These are phyloP conservation scores for Pisolithus orientalis DNA, from an alignment of 768 basidiomycete genomes.

Conservation along the genomic window DNA sequence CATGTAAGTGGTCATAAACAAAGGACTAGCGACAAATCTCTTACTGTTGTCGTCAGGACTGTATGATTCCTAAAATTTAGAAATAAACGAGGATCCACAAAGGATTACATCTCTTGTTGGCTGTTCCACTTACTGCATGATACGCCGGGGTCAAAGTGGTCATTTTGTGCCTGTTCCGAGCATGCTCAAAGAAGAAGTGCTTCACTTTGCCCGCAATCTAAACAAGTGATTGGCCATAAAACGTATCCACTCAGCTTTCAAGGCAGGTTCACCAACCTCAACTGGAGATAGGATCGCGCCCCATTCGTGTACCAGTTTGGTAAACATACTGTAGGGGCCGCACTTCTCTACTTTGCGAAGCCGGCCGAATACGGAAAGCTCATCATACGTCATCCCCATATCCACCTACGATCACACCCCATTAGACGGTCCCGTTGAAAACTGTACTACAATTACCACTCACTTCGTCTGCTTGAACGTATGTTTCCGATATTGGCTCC, in stretches of 20 bases:
- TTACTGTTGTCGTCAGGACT: slow-evolving; percentile 94
- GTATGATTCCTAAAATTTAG: slow-evolving; percentile 70
- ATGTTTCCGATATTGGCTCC: slow-evolving; percentile 90
- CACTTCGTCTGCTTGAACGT: slow-evolving; percentile 95
- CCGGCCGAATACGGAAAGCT: slow-evolving; percentile 88
- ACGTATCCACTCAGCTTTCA: not conserved
- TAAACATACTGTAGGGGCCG: slow-evolving; percentile 96
- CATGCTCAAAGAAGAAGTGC: slow-evolving; percentile 93
- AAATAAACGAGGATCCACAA: not conserved
- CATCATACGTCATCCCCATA: slow-evolving; percentile 99
- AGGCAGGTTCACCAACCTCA: slow-evolving; percentile 45
- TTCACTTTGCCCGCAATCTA: slow-evolving; percentile 98
- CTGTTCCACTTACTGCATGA: slow-evolving; percentile 64
- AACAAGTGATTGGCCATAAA: not conserved
- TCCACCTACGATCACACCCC: slow-evolving; percentile 52
- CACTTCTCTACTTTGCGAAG: slow-evolving; percentile 95
- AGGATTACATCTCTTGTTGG: not conserved
- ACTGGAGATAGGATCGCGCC: slow-evolving; percentile 74
- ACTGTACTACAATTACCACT: slow-evolving; percentile 4
- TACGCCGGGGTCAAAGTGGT: slow-evolving; percentile 91
- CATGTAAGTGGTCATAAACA: slow-evolving; percentile 1
- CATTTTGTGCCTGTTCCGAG: slow-evolving; percentile 98
- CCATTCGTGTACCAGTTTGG: slow-evolving; percentile 93
- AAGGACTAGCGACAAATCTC: slow-evolving; percentile 16
- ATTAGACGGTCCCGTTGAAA: too few species aligned